Conservation (phyloP, 805 yeast species). For the Ogataea salicorniae region DNA sequence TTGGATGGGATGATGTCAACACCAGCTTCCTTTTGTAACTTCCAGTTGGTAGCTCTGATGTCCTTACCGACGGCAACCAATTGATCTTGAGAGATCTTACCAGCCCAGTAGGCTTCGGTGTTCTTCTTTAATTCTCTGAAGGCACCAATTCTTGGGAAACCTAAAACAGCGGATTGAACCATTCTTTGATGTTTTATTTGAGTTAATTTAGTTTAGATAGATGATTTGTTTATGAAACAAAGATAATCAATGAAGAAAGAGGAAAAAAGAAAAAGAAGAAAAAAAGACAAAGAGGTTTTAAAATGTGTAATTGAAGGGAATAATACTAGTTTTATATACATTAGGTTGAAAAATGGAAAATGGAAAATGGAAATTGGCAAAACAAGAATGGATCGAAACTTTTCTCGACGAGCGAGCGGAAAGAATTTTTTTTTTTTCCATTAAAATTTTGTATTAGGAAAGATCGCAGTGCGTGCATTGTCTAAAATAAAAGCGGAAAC, state of each 20-base stretch:
- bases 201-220: neutral
- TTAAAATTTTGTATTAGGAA: too few species aligned
- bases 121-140: conserved; percentile 98
- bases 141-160: conserved; percentile 99
- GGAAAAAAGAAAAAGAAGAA: neutral
- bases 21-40: conserved; percentile 94
- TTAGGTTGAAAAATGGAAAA: neutral
- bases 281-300: neutral
- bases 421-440: too few species aligned
- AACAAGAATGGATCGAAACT: too few species aligned
- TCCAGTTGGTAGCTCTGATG: conserved; percentile 95
- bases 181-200: conserved; percentile 36
- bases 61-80: conserved; percentile 90
- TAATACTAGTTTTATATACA: neutral
- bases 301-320: neutral
- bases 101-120: conserved; percentile 98
- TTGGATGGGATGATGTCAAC: conserved; percentile 96
- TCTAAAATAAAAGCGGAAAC: too few species aligned
- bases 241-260: neutral
- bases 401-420: too few species aligned
- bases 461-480: too few species aligned
- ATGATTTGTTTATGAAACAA: conserved; percentile 1
- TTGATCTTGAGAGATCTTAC: conserved; percentile 84
- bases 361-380: neutral
- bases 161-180: conserved; percentile 97